These are phyloP conservation scores for Geotrichum aggregatum DNA, from an alignment of 1,139 yeast genomes.

Conservation along the genomic window DNA sequence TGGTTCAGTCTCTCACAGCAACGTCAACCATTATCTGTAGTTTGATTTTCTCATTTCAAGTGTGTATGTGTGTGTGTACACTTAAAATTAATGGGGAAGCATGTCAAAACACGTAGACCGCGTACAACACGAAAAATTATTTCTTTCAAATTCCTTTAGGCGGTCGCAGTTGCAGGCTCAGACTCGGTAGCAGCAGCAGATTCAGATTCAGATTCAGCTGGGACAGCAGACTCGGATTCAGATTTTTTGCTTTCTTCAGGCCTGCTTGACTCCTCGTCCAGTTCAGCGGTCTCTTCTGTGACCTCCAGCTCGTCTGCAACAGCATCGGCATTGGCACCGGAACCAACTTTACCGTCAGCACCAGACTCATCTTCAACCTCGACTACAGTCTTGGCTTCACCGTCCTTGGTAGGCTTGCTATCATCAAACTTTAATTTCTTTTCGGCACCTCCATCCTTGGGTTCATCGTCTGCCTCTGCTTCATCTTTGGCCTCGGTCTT, in stretches of 20 bases:
- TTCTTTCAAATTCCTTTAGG: not conserved
- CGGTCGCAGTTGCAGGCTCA: not conserved
- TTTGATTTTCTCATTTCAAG: too few species aligned
- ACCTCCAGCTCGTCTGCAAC: conserved; percentile 2
- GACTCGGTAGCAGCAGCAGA: not conserved
- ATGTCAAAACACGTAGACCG: too few species aligned
- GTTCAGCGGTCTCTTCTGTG: not conserved
- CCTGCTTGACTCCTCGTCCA: not conserved
- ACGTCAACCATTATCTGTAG: too few species aligned
- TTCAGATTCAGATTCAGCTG: not conserved
- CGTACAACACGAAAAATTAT: too few species aligned
- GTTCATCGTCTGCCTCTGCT: not conserved
- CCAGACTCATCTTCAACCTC: not conserved
- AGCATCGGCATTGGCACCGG: conserved; percentile 3
- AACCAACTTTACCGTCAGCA: not conserved
- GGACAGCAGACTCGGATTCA: conserved; percentile 1
- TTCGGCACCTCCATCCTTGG: not conserved
- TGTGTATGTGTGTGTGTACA: too few species aligned
- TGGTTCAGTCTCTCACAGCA: too few species aligned
- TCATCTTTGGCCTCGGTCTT: not conserved
- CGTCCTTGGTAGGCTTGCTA: not conserved
- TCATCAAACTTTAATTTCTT: conserved; percentile 3
- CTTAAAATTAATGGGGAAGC: too few species aligned
- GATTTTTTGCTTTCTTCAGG: not conserved
- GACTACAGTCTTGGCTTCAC: not conserved